A percentile compares a stretch with the other conserved stretches of the same genome.
These are phyloP conservation scores for Cutaneotrichosporon spelunceum DNA, from an alignment of 1,284 basidiomycete genomes.

Conservation along the genomic window DNA sequence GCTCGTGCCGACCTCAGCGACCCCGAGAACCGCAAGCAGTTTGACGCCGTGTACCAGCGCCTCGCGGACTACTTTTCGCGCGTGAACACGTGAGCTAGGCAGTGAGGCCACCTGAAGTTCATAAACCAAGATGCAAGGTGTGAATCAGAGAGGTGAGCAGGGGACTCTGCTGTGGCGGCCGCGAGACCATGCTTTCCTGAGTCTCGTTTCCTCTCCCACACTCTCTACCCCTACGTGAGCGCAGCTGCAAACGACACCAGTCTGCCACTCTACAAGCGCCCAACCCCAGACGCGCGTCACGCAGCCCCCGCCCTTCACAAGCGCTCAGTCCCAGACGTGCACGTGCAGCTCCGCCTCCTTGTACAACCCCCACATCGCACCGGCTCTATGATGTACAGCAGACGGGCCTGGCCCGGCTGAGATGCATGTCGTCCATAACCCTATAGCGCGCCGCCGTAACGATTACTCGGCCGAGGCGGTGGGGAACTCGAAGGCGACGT, in stretches of 20 bases:
- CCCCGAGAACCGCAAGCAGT: slow-evolving; percentile 64
- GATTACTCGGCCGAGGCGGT: slow-evolving; percentile 45
- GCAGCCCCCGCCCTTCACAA: too few species aligned
- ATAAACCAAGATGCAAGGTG: background rate
- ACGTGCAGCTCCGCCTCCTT: background rate
- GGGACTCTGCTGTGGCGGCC: too few species aligned
- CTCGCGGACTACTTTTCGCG: slow-evolving; percentile 57
- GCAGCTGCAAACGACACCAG: background rate
- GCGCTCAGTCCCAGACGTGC: background rate
- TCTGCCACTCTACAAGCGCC: background rate
- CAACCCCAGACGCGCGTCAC: background rate
- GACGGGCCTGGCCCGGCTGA: slow-evolving; percentile 15
- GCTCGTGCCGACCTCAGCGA: slow-evolving; percentile 65
- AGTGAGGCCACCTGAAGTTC: background rate
- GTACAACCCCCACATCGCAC: background rate
- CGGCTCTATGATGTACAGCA: slow-evolving; percentile 18
- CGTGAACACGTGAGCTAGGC: slow-evolving; percentile 10
- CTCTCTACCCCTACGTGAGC: too few species aligned
- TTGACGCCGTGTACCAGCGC: slow-evolving; percentile 62
- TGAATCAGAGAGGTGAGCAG: background rate
- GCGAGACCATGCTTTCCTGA: too few species aligned
- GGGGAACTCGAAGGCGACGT: slow-evolving; percentile 53
- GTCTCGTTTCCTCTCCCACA: too few species aligned
- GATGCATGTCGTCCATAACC: slow-evolving; percentile 40
- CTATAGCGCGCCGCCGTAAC: slow-evolving; percentile 20